Conservation (phyloP, 768 basidiomycete species). For the Lactarius pseudohatsudake region DNA sequence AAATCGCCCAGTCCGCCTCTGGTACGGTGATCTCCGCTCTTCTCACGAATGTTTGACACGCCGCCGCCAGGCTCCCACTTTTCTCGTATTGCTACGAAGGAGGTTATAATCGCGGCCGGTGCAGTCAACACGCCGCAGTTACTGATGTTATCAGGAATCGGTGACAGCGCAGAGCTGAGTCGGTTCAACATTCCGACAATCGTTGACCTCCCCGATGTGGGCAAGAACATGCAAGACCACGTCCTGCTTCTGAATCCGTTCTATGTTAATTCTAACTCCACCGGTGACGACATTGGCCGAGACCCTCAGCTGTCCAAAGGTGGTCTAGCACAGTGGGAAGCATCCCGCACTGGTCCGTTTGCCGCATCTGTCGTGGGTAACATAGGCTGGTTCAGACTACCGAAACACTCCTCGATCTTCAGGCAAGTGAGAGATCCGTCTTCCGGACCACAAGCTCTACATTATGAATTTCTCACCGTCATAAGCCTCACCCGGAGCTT, state of each 20-base stretch:
- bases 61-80: conserved; percentile 9
- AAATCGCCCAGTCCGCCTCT: not conserved
- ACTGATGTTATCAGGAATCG: conserved; percentile 36
- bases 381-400: conserved; percentile 17
- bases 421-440: conserved; percentile 20
- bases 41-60: not conserved
- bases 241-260: conserved; percentile 8
- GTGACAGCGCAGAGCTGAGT: conserved; percentile 28
- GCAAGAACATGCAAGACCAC: conserved; percentile 36
- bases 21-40: not conserved
- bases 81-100: conserved; percentile 20
- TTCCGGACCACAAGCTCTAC: conserved; percentile 24
- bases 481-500: conserved; percentile 6
- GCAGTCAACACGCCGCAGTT: conserved; percentile 29
- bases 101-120: conserved; percentile 25
- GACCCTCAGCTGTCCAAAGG: conserved; percentile 16
- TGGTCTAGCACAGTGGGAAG: conserved; percentile 15
- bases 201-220: conserved; percentile 33
- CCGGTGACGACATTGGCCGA: conserved; percentile 13
- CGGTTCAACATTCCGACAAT: conserved; percentile 30
- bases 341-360: conserved; percentile 17
- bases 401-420: conserved; percentile 18
- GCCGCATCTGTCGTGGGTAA: not conserved
- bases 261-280: conserved; percentile 6
- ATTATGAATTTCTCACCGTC: conserved; percentile 21